Percentiles rank a stretch among this genome's conserved stretches.
phyloP scores from a whole-genome alignment of 331 rosid genomes.

The Dryas integrifolia region DNA sequence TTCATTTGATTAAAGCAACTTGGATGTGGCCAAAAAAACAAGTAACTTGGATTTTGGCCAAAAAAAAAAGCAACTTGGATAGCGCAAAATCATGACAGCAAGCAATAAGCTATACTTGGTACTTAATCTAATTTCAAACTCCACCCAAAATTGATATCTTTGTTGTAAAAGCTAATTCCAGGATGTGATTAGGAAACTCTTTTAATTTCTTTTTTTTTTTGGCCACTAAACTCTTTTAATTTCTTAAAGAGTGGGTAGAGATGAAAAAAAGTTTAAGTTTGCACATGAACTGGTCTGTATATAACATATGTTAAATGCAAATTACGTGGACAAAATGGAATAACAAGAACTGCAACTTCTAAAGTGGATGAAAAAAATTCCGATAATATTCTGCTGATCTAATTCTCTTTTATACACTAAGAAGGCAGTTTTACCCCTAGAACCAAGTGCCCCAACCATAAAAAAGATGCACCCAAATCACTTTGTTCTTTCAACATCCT shows the following conservation, averaged over 20 bases:
- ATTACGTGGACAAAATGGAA: background rate
- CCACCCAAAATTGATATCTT: constrained; percentile 2
- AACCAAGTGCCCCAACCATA: constrained; percentile 11
- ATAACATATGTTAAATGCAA: background rate
- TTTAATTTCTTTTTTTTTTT: too few relatives aligned
- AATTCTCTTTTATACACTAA: background rate
- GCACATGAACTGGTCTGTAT: too few relatives aligned
- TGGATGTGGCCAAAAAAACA: background rate
- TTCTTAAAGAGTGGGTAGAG: background rate
- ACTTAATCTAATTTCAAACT: constrained; percentile 19
- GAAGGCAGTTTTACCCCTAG: constrained; percentile 5
- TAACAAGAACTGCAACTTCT: background rate
- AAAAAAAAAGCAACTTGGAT: constrained; percentile 11
- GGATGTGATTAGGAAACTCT: constrained; percentile 5
- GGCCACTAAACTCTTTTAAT: background rate
- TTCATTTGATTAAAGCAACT: constrained; percentile 27
- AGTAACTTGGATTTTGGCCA: too few relatives aligned
- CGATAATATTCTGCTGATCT: background rate
- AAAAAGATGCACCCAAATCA: constrained; percentile 19
- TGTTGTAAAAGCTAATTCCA: background rate
- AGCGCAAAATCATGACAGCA: constrained; percentile 5
- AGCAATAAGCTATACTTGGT: constrained; percentile 15
- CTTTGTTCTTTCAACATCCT: constrained; percentile 20
- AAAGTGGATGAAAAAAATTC: background rate
- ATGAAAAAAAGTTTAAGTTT: background rate